phyloP scores from a whole-genome alignment of 306 rosid species.

The Dryas octopetala region DNA sequence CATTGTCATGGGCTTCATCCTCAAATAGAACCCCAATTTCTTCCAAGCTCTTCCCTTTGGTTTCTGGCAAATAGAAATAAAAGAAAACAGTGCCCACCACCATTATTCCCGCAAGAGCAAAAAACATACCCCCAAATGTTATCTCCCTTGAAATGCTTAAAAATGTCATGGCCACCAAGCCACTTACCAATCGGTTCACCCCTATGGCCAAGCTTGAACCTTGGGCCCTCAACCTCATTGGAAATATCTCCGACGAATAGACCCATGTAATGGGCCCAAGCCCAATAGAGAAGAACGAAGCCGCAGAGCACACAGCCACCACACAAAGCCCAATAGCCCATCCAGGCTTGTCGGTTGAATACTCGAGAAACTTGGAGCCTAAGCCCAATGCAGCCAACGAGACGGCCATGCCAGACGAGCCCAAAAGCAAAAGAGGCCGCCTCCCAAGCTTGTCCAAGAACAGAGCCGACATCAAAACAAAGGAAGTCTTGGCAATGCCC shows the following conservation, averaged over 20 bases:
- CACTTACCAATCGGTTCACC: constrained; percentile 70
- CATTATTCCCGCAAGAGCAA: constrained; percentile 56
- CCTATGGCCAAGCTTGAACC: constrained; percentile 76
- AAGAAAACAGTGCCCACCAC: constrained; percentile 46
- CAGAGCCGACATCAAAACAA: constrained; percentile 55
- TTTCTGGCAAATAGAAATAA: constrained; percentile 52
- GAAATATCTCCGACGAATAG: constrained; percentile 71
- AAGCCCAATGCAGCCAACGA: constrained; percentile 59
- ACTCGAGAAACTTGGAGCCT: constrained; percentile 47
- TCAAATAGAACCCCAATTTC: constrained; percentile 43
- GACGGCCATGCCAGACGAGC: constrained; percentile 61
- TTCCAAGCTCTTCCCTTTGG: constrained; percentile 45
- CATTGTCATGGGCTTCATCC: constrained; percentile 16
- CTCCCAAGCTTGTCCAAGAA: constrained; percentile 67
- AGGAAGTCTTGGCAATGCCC: constrained; percentile 60
- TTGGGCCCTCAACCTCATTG: constrained; percentile 60
- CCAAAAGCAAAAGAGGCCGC: constrained; percentile 62
- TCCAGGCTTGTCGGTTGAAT: constrained; percentile 28
- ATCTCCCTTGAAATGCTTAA: constrained; percentile 52
- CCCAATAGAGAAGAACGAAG: constrained; percentile 73
- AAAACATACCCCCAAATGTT: constrained; percentile 59
- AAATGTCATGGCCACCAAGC: constrained; percentile 71
- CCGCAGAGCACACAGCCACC: constrained; percentile 54
- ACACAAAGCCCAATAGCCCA: constrained; percentile 64
- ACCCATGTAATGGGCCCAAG: constrained; percentile 90